Evolutionary conservation across 495 filamentous ascomycete genomes (phyloP).

Genomic region (Daldinia vernicosa): DNA sequence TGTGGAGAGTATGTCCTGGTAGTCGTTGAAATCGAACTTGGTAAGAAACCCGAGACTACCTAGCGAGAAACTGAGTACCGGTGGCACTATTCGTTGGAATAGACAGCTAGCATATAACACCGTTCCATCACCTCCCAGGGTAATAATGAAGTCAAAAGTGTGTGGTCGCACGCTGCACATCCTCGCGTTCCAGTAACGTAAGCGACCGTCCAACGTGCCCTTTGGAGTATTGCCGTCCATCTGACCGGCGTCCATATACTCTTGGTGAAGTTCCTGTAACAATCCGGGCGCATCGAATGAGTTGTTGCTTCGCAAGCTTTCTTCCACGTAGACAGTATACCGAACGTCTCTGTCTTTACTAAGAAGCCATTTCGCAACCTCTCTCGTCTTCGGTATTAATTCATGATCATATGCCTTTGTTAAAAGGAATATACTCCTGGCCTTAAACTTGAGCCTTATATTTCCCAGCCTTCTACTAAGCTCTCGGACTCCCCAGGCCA

Average conservation of each 20-base stretch:
- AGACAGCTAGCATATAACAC: constrained; percentile 96
- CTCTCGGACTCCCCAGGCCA: constrained; percentile 94
- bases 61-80: constrained; percentile 88
- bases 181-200: constrained; percentile 84
- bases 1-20: constrained; percentile 71
- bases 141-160: constrained; percentile 91
- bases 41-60: constrained; percentile 95
- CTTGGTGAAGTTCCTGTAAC: constrained; percentile 52
- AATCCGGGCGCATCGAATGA: constrained; percentile 75
- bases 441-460: constrained; percentile 79
- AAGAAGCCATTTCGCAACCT: constrained; percentile 87
- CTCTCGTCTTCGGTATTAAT: constrained; percentile 79
- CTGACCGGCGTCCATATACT: constrained; percentile 43
- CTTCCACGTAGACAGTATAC: constrained; percentile 84
- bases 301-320: constrained; percentile 71
- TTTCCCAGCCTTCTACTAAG: constrained; percentile 84
- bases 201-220: constrained; percentile 62
- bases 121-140: constrained; percentile 95
- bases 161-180: constrained; percentile 82
- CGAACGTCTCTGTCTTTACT: constrained; percentile 70
- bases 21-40: constrained; percentile 88
- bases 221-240: constrained; percentile 52
- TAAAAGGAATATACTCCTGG: constrained; percentile 84
- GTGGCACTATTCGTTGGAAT: constrained; percentile 96
- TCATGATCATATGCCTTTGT: constrained; percentile 88